Conservation (phyloP, 2,329 filamentous ascomycete species). For the Verticillium isaacii region DNA sequence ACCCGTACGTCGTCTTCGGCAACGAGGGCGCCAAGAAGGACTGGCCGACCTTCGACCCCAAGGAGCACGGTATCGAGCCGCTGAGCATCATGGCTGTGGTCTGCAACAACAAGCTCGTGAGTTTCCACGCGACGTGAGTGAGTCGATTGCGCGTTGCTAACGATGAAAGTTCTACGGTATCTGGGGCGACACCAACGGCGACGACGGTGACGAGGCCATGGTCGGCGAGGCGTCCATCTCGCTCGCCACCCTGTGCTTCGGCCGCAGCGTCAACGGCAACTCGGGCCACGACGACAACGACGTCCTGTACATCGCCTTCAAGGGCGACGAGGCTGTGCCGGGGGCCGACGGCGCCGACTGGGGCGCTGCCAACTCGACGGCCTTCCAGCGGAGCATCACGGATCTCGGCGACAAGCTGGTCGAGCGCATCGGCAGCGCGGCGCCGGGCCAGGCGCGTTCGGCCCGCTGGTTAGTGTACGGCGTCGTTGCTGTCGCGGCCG, state of each 20-base stretch:
- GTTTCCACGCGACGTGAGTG: neutral
- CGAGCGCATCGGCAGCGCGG: constrained; percentile 21
- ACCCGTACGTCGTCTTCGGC: constrained; percentile 45
- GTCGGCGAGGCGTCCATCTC: constrained; percentile 55
- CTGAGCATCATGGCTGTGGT: constrained; percentile 46
- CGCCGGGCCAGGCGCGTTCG: neutral
- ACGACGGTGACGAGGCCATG: constrained; percentile 37
- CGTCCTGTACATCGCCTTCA: constrained; percentile 59
- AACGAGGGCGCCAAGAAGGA: constrained; percentile 26
- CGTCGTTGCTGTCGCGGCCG: neutral
- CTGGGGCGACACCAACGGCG: constrained; percentile 59
- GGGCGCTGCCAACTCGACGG: constrained; percentile 39
- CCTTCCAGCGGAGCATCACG: constrained; percentile 50
- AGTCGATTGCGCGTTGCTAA: neutral
- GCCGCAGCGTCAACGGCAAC: constrained; percentile 46
- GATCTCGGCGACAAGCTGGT: constrained; percentile 47
- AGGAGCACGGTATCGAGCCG: constrained; percentile 32
- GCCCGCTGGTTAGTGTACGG: neutral
- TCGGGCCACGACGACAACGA: constrained; percentile 52
- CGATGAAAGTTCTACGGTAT: constrained; percentile 48
- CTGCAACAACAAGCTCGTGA: constrained; percentile 36
- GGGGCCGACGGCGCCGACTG: constrained; percentile 49
- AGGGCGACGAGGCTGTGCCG: constrained; percentile 50
- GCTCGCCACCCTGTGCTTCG: constrained; percentile 54
- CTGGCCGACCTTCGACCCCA: constrained; percentile 28